Conservation (phyloP, 2,329 filamentous ascomycete species). For the Hypoxylon sp. region DNA sequence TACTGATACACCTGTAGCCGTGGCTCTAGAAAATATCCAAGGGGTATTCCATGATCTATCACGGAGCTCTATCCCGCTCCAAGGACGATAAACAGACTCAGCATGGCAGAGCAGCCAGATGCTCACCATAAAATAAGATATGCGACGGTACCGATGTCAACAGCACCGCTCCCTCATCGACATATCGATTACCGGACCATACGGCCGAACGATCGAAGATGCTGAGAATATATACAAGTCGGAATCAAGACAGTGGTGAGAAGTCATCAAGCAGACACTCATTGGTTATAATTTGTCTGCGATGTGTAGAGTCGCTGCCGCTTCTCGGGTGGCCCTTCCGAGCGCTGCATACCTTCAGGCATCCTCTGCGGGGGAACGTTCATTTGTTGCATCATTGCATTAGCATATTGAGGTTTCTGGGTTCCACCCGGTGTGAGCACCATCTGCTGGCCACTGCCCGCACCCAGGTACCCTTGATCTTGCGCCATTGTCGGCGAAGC, state of each 20-base stretch:
- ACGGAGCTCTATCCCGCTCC: constrained; percentile 37
- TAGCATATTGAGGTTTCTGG: constrained; percentile 56
- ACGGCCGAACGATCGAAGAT: constrained; percentile 23
- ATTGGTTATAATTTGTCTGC: constrained; percentile 60
- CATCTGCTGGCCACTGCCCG: constrained; percentile 60
- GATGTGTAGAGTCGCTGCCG: constrained; percentile 66
- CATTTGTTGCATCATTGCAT: constrained; percentile 59
- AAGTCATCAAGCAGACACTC: constrained; percentile 15
- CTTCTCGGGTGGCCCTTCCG: constrained; percentile 66
- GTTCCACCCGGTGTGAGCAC: constrained; percentile 58
- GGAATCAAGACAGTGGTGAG: constrained; percentile 36
- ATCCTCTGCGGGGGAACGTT: constrained; percentile 53
- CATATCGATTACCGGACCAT: constrained; percentile 27
- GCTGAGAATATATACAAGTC: constrained; percentile 51
- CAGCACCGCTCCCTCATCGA: constrained; percentile 13
- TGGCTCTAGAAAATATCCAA: constrained; percentile 42
- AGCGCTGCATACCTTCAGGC: constrained; percentile 53
- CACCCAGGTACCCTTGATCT: constrained; percentile 61
- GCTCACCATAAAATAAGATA: constrained; percentile 26
- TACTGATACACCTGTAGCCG: constrained; percentile 38
- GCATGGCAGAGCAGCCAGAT: constrained; percentile 30
- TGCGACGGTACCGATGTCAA: constrained; percentile 29
- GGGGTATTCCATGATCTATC: constrained; percentile 46
- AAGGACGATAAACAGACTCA: constrained; percentile 29
- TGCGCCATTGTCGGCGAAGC: constrained; percentile 65